Conservation (phyloP, 805 yeast genomes). For the Debaryomyces castellii region DNA sequence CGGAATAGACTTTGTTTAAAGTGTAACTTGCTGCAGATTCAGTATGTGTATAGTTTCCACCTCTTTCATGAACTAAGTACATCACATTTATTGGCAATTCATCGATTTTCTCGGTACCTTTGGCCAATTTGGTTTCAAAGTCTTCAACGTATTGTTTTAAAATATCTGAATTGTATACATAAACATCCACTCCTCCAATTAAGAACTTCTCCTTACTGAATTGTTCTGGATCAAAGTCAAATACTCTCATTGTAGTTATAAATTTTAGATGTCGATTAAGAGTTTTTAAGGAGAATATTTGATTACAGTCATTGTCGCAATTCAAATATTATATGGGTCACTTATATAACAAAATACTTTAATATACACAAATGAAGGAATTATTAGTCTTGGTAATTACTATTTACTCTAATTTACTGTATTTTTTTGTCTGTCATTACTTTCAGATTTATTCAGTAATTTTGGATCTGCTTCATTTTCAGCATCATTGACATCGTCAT, state of each 20-base stretch:
- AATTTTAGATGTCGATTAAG: background rate
- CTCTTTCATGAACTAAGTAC: conserved; percentile 49
- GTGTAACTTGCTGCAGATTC: conserved; percentile 41
- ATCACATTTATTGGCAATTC: conserved; percentile 38
- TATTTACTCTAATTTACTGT: background rate
- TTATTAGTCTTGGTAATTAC: background rate
- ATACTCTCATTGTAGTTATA: conserved; percentile 10
- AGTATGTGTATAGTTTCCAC: conserved; percentile 34
- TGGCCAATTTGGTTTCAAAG: conserved; percentile 7
- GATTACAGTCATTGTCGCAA: background rate
- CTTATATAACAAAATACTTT: no score
- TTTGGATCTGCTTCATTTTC: conserved; percentile 10
- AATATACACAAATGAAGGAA: background rate
- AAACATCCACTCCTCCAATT: conserved; percentile 48
- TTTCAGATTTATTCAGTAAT: conserved; percentile 15
- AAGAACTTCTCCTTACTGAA: conserved; percentile 7
- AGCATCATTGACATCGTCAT: conserved; percentile 3
- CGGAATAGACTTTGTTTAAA: conserved; percentile 24
- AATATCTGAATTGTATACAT: conserved; percentile 40
- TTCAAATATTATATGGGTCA: background rate
- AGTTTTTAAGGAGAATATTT: background rate
- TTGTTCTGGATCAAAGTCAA: conserved; percentile 14
- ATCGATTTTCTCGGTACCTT: conserved; percentile 4
- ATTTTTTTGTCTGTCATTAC: no score
- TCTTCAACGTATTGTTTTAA: conserved; percentile 25